Conservation (phyloP, 2,329 filamentous ascomycete species). For the Colletotrichum sublineola region DNA sequence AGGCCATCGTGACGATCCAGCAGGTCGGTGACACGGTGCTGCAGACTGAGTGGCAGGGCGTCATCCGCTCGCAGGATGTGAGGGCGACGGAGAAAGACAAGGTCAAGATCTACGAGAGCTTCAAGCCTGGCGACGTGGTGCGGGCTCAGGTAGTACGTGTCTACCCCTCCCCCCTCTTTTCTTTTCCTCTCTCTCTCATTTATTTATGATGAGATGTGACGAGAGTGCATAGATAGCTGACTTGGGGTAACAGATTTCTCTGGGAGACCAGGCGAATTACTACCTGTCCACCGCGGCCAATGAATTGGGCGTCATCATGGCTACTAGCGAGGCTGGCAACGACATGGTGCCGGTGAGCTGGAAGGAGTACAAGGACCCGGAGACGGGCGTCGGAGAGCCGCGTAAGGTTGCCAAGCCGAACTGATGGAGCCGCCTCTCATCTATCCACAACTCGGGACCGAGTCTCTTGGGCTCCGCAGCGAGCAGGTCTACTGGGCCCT, state of each 20-base stretch:
- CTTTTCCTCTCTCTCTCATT: background rate
- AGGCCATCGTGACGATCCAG: constrained; percentile 88
- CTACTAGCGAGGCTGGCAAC: constrained; percentile 87
- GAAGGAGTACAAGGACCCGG: constrained; percentile 92
- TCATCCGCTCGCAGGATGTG: constrained; percentile 91
- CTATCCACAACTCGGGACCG: constrained; percentile 9
- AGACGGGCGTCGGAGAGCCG: constrained; percentile 80
- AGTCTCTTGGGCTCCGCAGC: background rate
- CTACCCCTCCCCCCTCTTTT: background rate
- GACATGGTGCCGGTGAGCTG: constrained; percentile 94
- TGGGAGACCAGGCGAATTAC: constrained; percentile 95
- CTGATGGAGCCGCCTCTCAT: constrained; percentile 59
- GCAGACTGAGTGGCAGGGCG: constrained; percentile 85
- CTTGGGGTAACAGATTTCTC: constrained; percentile 72
- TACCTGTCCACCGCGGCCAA: constrained; percentile 95
- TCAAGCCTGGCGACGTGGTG: constrained; percentile 93
- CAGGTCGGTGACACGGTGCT: constrained; percentile 81
- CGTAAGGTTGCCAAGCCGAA: constrained; percentile 96
- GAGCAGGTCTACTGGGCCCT: constrained; percentile 1
- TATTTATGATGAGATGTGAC: background rate
- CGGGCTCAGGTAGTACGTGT: constrained; percentile 81
- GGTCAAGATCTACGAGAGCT: constrained; percentile 90
- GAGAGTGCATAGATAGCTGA: constrained; percentile 28
- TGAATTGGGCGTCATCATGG: constrained; percentile 93
- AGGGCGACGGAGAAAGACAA: constrained; percentile 96